phyloP scores from a whole-genome alignment of 2,329 filamentous ascomycete genomes.

The Aureobasidium lini region DNA sequence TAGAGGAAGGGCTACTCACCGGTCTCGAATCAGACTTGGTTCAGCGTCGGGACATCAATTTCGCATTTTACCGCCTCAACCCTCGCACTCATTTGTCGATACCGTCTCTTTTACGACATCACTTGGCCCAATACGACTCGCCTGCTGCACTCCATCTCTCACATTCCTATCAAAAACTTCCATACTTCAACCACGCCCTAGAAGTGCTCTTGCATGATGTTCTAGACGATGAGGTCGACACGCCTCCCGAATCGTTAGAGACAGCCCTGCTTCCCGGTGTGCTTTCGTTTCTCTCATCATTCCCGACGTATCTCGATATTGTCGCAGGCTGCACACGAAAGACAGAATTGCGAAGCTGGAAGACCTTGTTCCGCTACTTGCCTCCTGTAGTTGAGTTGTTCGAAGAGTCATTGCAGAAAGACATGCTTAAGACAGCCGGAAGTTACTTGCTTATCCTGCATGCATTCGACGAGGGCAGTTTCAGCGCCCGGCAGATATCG shows the following conservation, averaged over 20 bases:
- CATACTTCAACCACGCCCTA: constrained; percentile 87
- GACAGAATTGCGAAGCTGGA: constrained; percentile 91
- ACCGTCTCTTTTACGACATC: constrained; percentile 74
- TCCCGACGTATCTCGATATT: constrained; percentile 82
- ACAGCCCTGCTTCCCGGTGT: constrained; percentile 45
- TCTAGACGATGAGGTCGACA: constrained; percentile 88
- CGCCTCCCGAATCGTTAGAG: constrained; percentile 35
- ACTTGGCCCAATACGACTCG: constrained; percentile 68
- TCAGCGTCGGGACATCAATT: constrained; percentile 85
- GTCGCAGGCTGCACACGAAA: constrained; percentile 96
- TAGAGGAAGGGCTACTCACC: constrained; percentile 84
- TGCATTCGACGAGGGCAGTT: constrained; percentile 49
- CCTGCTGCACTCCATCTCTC: constrained; percentile 73
- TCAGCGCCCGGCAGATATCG: constrained; percentile 61
- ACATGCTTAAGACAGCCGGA: constrained; percentile 86
- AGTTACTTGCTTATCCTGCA: constrained; percentile 95
- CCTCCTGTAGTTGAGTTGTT: constrained; percentile 88
- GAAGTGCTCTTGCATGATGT: constrained; percentile 90
- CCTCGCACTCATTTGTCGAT: constrained; percentile 93
- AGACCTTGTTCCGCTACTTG: constrained; percentile 83
- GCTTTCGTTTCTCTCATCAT: constrained; percentile 46
- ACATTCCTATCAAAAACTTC: constrained; percentile 75
- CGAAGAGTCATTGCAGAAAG: constrained; percentile 79
- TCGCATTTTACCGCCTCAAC: constrained; percentile 81
- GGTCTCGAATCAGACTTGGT: constrained; percentile 88